Conservation (phyloP, 2,329 filamentous ascomycete species). For the Penicillium corylophilum region DNA sequence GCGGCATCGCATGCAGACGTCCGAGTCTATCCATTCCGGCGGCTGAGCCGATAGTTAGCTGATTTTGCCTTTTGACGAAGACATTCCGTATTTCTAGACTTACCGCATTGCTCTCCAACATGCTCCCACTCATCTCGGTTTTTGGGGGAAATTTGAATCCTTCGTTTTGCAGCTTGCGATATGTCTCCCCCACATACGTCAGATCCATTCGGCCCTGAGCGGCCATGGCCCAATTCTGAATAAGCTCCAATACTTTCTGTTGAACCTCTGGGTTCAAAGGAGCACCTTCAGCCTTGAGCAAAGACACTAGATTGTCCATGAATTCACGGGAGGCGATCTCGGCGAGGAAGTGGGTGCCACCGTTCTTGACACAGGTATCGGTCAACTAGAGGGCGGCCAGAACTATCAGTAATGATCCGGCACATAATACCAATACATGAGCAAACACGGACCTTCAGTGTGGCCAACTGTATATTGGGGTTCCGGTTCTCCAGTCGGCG, state of each 20-base stretch:
- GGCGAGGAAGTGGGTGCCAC: conserved; percentile 87
- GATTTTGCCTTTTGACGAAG: neutral
- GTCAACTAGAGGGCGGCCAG: conserved; percentile 63
- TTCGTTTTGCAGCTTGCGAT: conserved; percentile 76
- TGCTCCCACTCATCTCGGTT: conserved; percentile 84
- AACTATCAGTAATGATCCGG: conserved; percentile 62
- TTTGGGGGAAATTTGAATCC: conserved; percentile 88
- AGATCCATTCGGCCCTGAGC: conserved; percentile 82
- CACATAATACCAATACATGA: conserved; percentile 93
- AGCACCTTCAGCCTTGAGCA: conserved; percentile 75
- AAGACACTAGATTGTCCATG: conserved; percentile 92
- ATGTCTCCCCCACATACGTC: conserved; percentile 84
- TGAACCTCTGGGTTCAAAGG: conserved; percentile 83
- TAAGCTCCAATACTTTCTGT: conserved; percentile 85
- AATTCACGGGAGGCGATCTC: conserved; percentile 97
- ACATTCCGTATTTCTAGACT: conserved; percentile 35
- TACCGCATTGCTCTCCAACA: conserved; percentile 96
- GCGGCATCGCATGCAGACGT: conserved; percentile 97
- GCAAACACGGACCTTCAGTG: conserved; percentile 70
- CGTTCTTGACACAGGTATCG: conserved; percentile 98
- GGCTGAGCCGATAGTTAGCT: conserved; percentile 56
- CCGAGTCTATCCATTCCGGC: conserved; percentile 95
- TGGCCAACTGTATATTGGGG: conserved; percentile 91
- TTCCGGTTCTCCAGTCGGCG: conserved; percentile 95
- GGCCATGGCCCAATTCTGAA: conserved; percentile 89